phyloP scores from a whole-genome alignment of 306 rosid genomes.

The Malus orientalis region DNA sequence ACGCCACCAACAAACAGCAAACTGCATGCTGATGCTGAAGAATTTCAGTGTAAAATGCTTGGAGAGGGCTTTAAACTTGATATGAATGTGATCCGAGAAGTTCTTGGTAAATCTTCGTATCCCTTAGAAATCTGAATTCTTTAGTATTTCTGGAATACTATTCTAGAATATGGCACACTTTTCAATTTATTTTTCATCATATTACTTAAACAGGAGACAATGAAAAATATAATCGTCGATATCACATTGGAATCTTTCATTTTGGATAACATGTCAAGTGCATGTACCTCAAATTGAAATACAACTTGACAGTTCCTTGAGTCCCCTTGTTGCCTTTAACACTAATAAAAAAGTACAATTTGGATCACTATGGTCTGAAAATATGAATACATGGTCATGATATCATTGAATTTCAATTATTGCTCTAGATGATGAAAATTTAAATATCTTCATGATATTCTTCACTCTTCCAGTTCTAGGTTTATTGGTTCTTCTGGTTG shows the following conservation, averaged over 20 bases:
- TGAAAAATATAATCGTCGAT: neutral
- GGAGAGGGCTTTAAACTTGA: constrained; percentile 34
- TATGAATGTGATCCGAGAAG: constrained; percentile 18
- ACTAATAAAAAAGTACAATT: neutral
- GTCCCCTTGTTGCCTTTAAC: neutral
- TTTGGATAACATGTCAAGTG: no score
- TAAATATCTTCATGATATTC: neutral
- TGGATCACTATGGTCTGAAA: neutral
- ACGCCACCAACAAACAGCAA: neutral
- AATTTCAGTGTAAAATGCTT: constrained; percentile 31
- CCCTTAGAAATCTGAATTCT: neutral
- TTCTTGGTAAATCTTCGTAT: constrained; percentile 27
- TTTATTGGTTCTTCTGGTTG: neutral
- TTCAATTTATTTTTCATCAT: neutral
- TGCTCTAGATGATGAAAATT: neutral
- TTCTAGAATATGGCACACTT: neutral
- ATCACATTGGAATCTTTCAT: no score
- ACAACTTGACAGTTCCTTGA: neutral
- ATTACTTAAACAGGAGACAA: neutral
- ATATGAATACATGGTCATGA: neutral
- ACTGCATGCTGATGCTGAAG: constrained; percentile 9
- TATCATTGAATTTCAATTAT: neutral
- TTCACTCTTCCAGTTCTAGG: neutral
- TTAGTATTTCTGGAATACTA: neutral
- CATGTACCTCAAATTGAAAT: no score